Percentiles rank a stretch among this genome's conserved stretches.
These are phyloP conservation scores for Scutellaria minor DNA, from an alignment of 257 asterid genomes.

Conservation along the genomic window DNA sequence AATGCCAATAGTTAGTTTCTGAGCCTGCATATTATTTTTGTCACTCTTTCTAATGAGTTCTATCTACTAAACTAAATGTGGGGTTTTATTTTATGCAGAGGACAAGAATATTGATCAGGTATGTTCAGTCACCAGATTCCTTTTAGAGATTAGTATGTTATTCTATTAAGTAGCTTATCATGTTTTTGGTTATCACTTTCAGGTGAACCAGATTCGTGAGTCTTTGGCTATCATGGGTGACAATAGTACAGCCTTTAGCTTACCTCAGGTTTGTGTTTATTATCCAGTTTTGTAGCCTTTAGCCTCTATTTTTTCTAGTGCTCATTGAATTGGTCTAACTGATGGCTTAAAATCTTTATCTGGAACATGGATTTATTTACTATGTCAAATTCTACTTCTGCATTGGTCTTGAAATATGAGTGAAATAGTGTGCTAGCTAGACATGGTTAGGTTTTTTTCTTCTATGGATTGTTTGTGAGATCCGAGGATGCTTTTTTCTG, in stretches of 20 bases:
- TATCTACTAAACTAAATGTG: conserved; percentile 32
- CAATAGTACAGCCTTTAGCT: conserved; percentile 95
- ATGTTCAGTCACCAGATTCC: conserved; percentile 26
- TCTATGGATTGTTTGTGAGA: neutral
- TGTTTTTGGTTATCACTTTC: conserved; percentile 35
- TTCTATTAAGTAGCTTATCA: conserved; percentile 20
- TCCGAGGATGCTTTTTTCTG: neutral
- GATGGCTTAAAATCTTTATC: neutral
- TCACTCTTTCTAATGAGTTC: conserved; percentile 23
- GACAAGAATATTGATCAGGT: conserved; percentile 90
- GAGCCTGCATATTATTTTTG: conserved; percentile 31
- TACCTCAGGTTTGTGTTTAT: conserved; percentile 76
- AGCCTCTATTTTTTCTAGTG: neutral
- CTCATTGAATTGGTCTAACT: neutral
- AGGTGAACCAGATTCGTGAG: conserved; percentile 97
- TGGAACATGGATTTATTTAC: conserved; percentile 14
- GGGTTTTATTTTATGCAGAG: conserved; percentile 57
- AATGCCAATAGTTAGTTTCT: conserved; percentile 69
- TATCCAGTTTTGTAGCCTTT: neutral
- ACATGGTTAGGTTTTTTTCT: neutral
- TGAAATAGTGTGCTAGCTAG: neutral
- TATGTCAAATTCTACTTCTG: conserved; percentile 3
- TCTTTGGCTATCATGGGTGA: conserved; percentile 96
- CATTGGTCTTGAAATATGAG: neutral
- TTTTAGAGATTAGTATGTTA: conserved; percentile 8